Conservation (phyloP, 208 protist species). For the Lotmaria passim region DNA sequence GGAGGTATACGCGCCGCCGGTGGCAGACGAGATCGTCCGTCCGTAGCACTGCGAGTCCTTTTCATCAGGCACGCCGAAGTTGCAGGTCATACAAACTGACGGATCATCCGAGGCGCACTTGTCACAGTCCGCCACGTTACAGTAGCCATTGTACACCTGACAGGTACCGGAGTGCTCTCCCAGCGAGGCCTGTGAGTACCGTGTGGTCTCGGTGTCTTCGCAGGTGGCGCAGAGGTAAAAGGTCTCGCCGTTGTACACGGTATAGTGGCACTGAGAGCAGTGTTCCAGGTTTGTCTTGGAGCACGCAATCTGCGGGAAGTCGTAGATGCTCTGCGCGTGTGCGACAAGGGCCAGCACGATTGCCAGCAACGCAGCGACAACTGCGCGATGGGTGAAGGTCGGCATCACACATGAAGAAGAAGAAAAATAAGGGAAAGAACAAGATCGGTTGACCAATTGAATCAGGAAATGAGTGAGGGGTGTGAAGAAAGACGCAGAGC, state of each 20-base stretch:
- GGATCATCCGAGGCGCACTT: not conserved
- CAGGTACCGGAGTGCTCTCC: not conserved
- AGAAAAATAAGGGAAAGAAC: not conserved
- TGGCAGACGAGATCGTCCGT: not conserved
- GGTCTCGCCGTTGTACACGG: not conserved
- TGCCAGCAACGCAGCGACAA: not conserved
- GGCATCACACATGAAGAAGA: not conserved
- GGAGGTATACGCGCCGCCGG: not conserved
- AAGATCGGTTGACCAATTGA: too few relatives aligned
- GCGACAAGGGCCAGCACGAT: not conserved
- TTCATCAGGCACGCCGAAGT: not conserved
- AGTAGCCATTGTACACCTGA: too few relatives aligned
- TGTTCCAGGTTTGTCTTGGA: not conserved
- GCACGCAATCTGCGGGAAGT: not conserved
- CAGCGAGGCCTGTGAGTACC: not conserved
- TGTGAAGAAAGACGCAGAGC: too few relatives aligned
- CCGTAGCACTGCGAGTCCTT: not conserved
- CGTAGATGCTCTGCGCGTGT: not conserved
- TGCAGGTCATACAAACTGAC: not conserved
- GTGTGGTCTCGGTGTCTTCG: not conserved
- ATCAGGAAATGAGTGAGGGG: too few relatives aligned
- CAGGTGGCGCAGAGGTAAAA: slow-evolving; percentile 4
- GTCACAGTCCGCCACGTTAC: not conserved
- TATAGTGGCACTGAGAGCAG: slow-evolving; percentile 8
- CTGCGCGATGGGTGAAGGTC: too few relatives aligned